A percentile compares a stretch with the other conserved stretches of the same genome.
These are phyloP conservation scores for Tylopilus sp. DNA, from an alignment of 1,284 basidiomycete species.

Conservation along the genomic window DNA sequence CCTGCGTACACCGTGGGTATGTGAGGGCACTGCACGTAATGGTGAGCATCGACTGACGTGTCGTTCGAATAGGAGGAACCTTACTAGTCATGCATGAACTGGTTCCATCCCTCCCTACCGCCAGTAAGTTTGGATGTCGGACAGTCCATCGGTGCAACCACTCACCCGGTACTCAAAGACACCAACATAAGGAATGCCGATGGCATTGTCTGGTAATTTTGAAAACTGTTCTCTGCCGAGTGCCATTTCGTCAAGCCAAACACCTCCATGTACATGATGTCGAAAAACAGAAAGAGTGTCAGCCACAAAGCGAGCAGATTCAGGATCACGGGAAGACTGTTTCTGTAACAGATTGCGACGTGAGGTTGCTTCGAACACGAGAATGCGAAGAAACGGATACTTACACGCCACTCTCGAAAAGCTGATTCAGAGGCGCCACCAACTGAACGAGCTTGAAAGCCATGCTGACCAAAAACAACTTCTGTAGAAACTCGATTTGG, in stretches of 20 bases:
- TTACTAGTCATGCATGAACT: constrained; percentile 93
- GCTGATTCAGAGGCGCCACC: constrained; percentile 85
- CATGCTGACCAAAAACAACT: constrained; percentile 91
- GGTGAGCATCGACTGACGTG: constrained; percentile 7
- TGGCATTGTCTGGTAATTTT: constrained; percentile 85
- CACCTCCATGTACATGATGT: constrained; percentile 86
- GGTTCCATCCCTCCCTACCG: constrained; percentile 86
- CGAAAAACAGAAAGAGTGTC: constrained; percentile 90
- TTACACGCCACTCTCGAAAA: constrained; percentile 95
- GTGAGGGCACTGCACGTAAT: constrained; percentile 54
- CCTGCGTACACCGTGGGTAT: constrained; percentile 69
- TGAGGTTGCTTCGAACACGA: constrained; percentile 2
- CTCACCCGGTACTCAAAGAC: constrained; percentile 71
- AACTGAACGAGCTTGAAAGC: constrained; percentile 94
- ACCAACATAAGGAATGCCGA: constrained; percentile 84
- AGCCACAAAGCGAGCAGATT: constrained; percentile 90
- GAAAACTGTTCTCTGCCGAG: constrained; percentile 63
- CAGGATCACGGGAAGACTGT: constrained; percentile 84
- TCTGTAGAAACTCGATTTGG: constrained; percentile 75
- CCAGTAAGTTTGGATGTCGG: constrained; percentile 3
- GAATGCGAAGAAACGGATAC: constrained; percentile 31
- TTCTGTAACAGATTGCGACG: constrained; percentile 41
- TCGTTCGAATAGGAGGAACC: too few species aligned
- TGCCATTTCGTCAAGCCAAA: constrained; percentile 92
- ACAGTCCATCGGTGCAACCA: constrained; percentile 22